Evolutionary conservation across 352 stramenopile species (phyloP).

Genomic region (Phytopythium oedochilum): DNA sequence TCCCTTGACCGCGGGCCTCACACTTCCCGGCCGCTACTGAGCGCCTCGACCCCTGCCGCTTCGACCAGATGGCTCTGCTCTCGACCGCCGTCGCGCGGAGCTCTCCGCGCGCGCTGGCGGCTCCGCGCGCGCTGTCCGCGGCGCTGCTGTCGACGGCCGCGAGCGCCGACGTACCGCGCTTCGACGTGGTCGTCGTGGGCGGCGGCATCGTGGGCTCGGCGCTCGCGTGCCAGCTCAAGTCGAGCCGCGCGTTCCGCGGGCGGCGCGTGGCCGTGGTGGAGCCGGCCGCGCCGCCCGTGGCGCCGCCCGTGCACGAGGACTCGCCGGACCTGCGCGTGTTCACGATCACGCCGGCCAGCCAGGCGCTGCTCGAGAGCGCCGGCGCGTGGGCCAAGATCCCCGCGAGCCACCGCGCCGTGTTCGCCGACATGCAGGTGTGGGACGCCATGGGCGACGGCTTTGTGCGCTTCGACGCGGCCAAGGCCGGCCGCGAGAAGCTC

Average conservation of each 20-base stretch:
- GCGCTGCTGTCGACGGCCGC: conserved; percentile 17
- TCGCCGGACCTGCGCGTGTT: conserved; percentile 87
- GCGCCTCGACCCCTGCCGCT: not conserved
- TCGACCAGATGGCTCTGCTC: not conserved
- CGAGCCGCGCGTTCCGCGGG: conserved; percentile 67
- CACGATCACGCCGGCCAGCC: conserved; percentile 85
- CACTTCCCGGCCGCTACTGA: not conserved
- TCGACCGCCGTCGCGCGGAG: conserved; percentile 8
- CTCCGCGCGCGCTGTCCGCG: conserved; percentile 13
- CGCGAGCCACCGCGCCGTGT: conserved; percentile 50
- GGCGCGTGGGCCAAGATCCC: conserved; percentile 79
- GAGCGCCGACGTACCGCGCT: conserved; percentile 32
- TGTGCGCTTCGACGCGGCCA: conserved; percentile 83
- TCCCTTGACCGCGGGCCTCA: not conserved
- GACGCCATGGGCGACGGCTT: conserved; percentile 87
- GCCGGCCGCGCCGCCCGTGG: conserved; percentile 29
- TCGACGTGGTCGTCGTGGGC: conserved; percentile 81
- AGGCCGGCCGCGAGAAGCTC: conserved; percentile 50
- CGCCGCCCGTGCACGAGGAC: conserved; percentile 43
- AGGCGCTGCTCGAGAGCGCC: conserved; percentile 64
- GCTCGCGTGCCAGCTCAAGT: conserved; percentile 79
- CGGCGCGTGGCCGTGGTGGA: conserved; percentile 81
- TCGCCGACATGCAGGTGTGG: conserved; percentile 90
- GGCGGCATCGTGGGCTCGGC: conserved; percentile 80
- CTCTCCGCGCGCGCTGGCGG: conserved; percentile 16